phyloP scores from a whole-genome alignment of 805 yeast genomes.

The Nakazawaea siamensis region DNA sequence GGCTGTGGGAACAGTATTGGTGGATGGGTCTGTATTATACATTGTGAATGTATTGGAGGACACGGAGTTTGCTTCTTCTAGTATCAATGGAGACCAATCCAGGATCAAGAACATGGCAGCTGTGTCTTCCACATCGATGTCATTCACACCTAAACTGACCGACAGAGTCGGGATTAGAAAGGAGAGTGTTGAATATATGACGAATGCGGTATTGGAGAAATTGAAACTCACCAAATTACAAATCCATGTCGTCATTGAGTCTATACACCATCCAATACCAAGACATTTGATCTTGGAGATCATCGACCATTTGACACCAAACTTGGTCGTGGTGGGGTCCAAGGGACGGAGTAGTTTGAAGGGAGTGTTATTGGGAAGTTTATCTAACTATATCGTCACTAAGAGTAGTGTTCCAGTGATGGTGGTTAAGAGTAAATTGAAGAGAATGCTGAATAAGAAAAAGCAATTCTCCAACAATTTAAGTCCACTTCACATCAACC shows the following conservation, averaged over 20 bases:
- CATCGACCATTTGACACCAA: constrained; percentile 64
- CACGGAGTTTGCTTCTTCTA: constrained; percentile 26
- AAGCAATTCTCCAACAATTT: constrained; percentile 49
- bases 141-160: constrained; percentile 8
- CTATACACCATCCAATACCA: constrained; percentile 70
- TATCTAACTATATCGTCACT: constrained; percentile 65
- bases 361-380: constrained; percentile 67
- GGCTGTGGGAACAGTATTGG: constrained; percentile 78
- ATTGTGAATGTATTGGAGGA: constrained; percentile 54
- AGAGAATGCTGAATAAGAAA: constrained; percentile 54
- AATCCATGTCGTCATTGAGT: constrained; percentile 66
- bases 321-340: constrained; percentile 68
- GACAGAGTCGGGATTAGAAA: constrained; percentile 29
- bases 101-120: constrained; percentile 6
- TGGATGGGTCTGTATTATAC: constrained; percentile 75
- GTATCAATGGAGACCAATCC: constrained; percentile 25
- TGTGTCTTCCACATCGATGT: constrained; percentile 6
- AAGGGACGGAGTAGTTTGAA: constrained; percentile 65
- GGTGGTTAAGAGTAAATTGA: constrained; percentile 70
- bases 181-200: constrained; percentile 34
- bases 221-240: constrained; percentile 61
- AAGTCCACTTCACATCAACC: constrained; percentile 36
- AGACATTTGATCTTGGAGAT: constrained; percentile 62
- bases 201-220: constrained; percentile 31
- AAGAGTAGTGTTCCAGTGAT: constrained; percentile 69